Percentiles rank a stretch among this genome's conserved stretches.
Evolutionary conservation across 495 filamentous ascomycete genomes (phyloP).

Genomic region (Aspergillus kassunensis): DNA sequence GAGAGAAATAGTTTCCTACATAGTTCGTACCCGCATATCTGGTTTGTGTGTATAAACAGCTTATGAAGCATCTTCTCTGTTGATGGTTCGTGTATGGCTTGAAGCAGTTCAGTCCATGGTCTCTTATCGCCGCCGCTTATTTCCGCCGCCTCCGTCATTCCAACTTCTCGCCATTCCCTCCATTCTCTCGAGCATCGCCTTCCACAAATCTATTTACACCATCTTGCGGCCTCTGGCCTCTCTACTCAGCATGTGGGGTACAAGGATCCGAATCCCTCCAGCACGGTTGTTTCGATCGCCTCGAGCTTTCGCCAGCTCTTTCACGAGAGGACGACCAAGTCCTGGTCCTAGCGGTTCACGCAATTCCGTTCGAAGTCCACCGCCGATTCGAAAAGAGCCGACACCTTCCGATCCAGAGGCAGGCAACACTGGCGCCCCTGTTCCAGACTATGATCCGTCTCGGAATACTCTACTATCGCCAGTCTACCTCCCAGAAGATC

Average conservation of each 20-base stretch:
- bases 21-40: neutral
- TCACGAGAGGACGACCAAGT: constrained; percentile 23
- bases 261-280: constrained; percentile 22
- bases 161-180: too few relatives aligned
- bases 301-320: constrained; percentile 30
- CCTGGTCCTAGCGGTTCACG: constrained; percentile 29
- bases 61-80: too few relatives aligned
- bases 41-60: too few relatives aligned
- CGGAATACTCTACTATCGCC: constrained; percentile 48
- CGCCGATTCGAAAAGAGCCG: constrained; percentile 14
- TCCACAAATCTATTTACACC: too few relatives aligned
- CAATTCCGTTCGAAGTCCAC: constrained; percentile 28
- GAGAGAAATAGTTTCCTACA: neutral
- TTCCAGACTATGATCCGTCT: constrained; percentile 33
- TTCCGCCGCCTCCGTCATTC: too few relatives aligned
- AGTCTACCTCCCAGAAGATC: constrained; percentile 60
- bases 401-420: constrained; percentile 10
- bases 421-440: constrained; percentile 12
- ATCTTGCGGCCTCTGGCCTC: too few relatives aligned
- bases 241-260: constrained; percentile 40
- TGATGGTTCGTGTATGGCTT: too few relatives aligned
- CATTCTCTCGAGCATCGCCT: too few relatives aligned
- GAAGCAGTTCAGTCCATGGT: too few relatives aligned
- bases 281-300: constrained; percentile 21
- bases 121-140: too few relatives aligned